Base-by-base conservation (phyloP, 306 rosid species). In the Castanospermum australe region DNA sequence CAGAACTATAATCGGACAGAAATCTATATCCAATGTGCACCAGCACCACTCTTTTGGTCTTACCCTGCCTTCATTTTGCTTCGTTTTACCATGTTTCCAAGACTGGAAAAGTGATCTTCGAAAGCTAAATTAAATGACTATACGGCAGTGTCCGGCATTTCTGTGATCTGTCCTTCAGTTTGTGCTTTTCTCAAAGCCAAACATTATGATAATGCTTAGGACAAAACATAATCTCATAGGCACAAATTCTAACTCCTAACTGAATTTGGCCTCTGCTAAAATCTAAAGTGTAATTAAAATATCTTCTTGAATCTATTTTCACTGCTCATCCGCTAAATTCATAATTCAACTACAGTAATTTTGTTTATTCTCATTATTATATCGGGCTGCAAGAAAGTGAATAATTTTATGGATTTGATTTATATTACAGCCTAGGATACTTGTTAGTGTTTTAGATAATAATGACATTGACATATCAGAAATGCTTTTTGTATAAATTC, bases 111-210 rank as follows among this genome's bases (percentile, higher is more conserved):
- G 74, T 82, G 71, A 81, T 77, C 52, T 47, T 73, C 59, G 12
- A 45, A 75, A 79, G 62, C 61, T 4, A 45, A 62, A 73, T 82
- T 75, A 60, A 60, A 73, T 33, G 67, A 60, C 61, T 36, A 25
- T 30, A 69, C 86, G 77, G 87, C 73, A 69, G 6, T 88, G 81
- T 85, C 86, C 81, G 71, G 24, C 22, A 39, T 64, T 60, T 77
- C 35, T 80, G 67, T 35, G 9, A 48, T 78, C 59, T 67, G 62
- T 76, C 71, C 25, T 75, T 56, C 35, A 22, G 65, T 72, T 36
- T 84, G 55, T 73, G 70, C 15, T 56, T 75, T 48, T 54, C 65
- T 45, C 82, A 42, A 25, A 33, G 52, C 70, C 74, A 41, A 70
- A 44, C 52, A 59, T 30, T 32, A 22, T 28, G 32, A 25, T 39